Evolutionary conservation across 768 basidiomycete species (phyloP), one percentile per base, ranked within the genome.

Genomic region (Serendipita vermifera): DNA sequence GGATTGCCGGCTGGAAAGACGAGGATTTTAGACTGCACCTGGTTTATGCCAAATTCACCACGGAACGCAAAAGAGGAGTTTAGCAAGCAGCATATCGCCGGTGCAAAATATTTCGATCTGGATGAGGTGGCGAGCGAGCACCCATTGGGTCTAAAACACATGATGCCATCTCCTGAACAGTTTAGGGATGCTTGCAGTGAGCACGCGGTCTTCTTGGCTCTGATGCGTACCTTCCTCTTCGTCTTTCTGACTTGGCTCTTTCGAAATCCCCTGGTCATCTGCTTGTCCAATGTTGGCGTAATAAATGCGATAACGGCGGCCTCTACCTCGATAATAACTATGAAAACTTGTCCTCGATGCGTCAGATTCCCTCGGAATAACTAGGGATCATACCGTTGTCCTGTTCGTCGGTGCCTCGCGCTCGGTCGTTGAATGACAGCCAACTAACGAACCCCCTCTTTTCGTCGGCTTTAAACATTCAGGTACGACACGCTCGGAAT

Each of bases 1-100:
- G 55, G 61, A 32, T 64, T 70, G 2, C 62, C 64, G 62, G 43
- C 20, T 56, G 39, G 31, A 29, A 58, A 69, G 43, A 67, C 80
- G 31, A 68, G 71, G 6, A 67, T 84, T 61, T 72, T 83, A 32
- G 94, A 98, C 64, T 81, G 82, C 22, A 82, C 80, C 51, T 97
- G 93, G 94, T 84, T 87, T 67, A 96, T 97, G 94, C 94, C 93
- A 53, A 86, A 82, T 67, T 77, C 83, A 32, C 73, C 81, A 1
- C 79, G 92, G 56, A 80, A 79, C 53, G 75, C 85, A 2, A 67
- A 68, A n/a, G 68, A 77, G 29, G 92, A 94, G 68, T 93, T 81
- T 61, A 65, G 73, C 20, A 66, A 71, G 26, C 81, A 78, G 59
- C 77, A 83, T 32, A 77, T 96, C 32, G 85, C 85, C 3, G 74